These are phyloP conservation scores for Datura wrightii DNA, from an alignment of 257 asterid species.

Conservation along the genomic window DNA sequence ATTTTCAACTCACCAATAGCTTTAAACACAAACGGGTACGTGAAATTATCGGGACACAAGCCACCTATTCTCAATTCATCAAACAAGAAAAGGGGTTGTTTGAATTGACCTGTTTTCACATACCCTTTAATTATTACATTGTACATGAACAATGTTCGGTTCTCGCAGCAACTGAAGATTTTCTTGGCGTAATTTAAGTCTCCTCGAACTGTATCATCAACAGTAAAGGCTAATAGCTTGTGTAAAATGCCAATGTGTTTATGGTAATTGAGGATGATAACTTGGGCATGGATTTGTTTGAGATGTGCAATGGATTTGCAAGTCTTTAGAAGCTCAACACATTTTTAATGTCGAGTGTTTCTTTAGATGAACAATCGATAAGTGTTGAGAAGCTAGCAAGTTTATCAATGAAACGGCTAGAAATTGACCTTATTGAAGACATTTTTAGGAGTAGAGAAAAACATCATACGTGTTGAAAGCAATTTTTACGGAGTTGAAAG, in stretches of 20 bases:
- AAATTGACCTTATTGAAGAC: slow-evolving; percentile 23
- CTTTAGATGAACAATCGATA: slow-evolving; percentile 22
- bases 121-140: slow-evolving; percentile 79
- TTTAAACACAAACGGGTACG: slow-evolving; percentile 84
- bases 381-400: slow-evolving; percentile 40
- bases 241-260: slow-evolving; percentile 64
- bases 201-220: neutral
- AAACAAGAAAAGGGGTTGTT: slow-evolving; percentile 62
- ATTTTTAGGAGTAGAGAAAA: too few relatives aligned
- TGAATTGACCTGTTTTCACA: slow-evolving; percentile 49
- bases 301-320: slow-evolving; percentile 68
- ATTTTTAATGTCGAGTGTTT: slow-evolving; percentile 46
- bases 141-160: slow-evolving; percentile 64
- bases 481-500: too few relatives aligned
- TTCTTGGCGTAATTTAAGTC: slow-evolving; percentile 59
- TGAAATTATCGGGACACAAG: slow-evolving; percentile 73
- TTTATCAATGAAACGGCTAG: slow-evolving; percentile 41
- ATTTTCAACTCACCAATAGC: slow-evolving; percentile 61
- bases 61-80: slow-evolving; percentile 66
- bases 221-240: slow-evolving; percentile 63
- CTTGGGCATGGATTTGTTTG: slow-evolving; percentile 71
- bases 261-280: slow-evolving; percentile 61
- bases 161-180: slow-evolving; percentile 53
- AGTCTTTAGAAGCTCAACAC: slow-evolving; percentile 61
- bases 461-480: neutral